These are phyloP conservation scores for Mycena amicta DNA, from an alignment of 768 basidiomycete genomes.

Conservation along the genomic window DNA sequence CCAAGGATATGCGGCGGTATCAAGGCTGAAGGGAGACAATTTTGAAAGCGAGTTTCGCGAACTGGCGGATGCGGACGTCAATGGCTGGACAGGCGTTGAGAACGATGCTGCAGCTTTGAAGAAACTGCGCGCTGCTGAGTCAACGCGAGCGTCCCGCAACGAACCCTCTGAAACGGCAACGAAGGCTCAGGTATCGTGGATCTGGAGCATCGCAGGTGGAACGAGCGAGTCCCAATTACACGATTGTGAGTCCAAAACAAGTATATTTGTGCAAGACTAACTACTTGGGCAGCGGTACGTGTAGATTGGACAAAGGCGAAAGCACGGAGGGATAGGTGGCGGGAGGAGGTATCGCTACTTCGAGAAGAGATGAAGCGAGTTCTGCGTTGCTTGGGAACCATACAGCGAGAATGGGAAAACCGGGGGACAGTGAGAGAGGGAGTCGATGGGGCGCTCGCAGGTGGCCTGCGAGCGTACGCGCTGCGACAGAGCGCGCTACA, in stretches of 20 bases:
- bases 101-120: background rate
- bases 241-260: background rate
- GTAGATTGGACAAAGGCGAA: slow-evolving; percentile 15
- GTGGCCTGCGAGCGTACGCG: slow-evolving; percentile 1
- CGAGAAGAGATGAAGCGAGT: slow-evolving; percentile 19
- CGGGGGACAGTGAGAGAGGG: background rate
- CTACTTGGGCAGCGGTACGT: background rate
- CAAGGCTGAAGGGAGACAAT: background rate
- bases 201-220: slow-evolving; percentile 1
- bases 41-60: background rate
- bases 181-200: slow-evolving; percentile 9
- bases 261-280: background rate
- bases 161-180: slow-evolving; percentile 3
- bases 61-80: background rate
- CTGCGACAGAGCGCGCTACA: background rate
- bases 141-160: background rate
- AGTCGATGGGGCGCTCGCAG: background rate
- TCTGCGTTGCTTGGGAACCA: background rate
- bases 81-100: slow-evolving; percentile 7
- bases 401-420: slow-evolving; percentile 1
- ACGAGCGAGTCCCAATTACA: slow-evolving; percentile 7
- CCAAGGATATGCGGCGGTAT: background rate
- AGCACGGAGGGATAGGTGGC: slow-evolving; percentile 6
- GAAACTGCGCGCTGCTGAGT: slow-evolving; percentile 5
- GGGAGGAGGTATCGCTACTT: slow-evolving; percentile 14